phyloP scores from a whole-genome alignment of 805 yeast genomes.

The Starmerella bombicola region DNA sequence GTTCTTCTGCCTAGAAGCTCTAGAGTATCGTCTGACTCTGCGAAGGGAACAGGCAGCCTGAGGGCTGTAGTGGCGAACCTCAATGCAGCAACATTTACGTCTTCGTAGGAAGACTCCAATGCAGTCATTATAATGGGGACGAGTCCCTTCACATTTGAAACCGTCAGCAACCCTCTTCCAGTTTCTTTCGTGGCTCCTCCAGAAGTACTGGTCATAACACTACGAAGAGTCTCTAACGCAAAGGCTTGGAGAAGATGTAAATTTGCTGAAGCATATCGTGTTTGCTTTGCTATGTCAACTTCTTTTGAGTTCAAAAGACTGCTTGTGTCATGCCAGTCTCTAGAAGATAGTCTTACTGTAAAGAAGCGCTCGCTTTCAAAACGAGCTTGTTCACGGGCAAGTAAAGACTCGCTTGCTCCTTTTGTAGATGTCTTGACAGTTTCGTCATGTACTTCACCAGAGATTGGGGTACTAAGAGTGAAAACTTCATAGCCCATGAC shows the following conservation, averaged over 20 bases:
- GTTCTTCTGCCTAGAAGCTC: conserved; percentile 25
- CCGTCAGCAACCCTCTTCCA: conserved; percentile 37
- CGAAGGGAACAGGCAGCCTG: conserved; percentile 45
- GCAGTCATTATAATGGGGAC: conserved; percentile 57
- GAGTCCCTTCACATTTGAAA: conserved; percentile 54
- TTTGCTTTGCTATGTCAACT: conserved; percentile 27
- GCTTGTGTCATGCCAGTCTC: conserved; percentile 34
- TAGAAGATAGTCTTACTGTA: conserved; percentile 55
- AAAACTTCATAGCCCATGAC: conserved; percentile 64
- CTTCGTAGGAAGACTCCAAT: conserved; percentile 57
- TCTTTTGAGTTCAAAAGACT: neutral
- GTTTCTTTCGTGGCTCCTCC: conserved; percentile 26
- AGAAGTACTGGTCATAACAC: conserved; percentile 50
- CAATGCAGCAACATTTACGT: conserved; percentile 56
- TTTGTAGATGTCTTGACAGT: conserved; percentile 15
- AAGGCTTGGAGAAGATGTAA: conserved; percentile 57
- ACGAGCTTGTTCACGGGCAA: conserved; percentile 21
- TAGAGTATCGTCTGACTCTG: conserved; percentile 30
- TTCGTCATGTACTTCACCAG: neutral
- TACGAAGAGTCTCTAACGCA: conserved; percentile 60
- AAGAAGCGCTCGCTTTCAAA: conserved; percentile 50
- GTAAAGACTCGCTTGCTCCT: conserved; percentile 9
- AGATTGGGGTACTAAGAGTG: conserved; percentile 34
- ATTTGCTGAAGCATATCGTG: conserved; percentile 44
- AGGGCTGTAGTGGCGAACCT: conserved; percentile 49